Evolutionary conservation across 163 green algal genomes (phyloP), one percentile per base, ranked within the genome.

Genomic region (Picocystis sp.): DNA sequence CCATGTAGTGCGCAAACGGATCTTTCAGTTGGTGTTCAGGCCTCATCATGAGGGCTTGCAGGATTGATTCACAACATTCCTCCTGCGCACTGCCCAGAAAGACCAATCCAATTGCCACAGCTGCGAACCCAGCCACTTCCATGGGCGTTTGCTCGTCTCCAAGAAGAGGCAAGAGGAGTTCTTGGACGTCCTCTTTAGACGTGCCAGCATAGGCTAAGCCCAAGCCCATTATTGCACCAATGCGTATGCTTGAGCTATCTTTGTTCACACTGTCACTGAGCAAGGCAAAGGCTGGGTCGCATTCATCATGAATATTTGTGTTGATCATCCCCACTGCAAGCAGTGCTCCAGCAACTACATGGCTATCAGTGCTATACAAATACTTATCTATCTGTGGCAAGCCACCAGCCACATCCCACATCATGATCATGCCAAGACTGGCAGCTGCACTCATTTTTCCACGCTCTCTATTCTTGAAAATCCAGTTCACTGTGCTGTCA

Each of bases 351-450:
- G 71, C 78, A 22, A 81, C 63, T n/a, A 84, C 65, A 22, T 74
- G 51, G 22, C 51, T 66, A 42, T 78, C 70, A 15, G 66, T 80
- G 47, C 56, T 78, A 67, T 98, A 98, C 14, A 96, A 66, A 66
- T 93, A 97, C 59, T 82, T 81, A 73, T 92, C 81, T 11, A 92
- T 73, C 54, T 81, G 73, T 1, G 89, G 79, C 52, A 98, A 73
- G 25, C 89, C 89, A 1, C 83, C 87, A 62, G 95, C 89, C 23
- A 96, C 78, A 55, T 98, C 89, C 89, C 89, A 97, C 65, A 95
- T 66, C 33, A 81, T 80, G 61, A 98, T 81, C 46, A 89, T 66
- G 23, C 89, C 89, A 50, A 98, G 64, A 23, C 70, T 87, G 42
- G 87, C 89, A 1, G 83, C 81, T 2, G 89, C 89, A 22, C 65